phyloP scores from a whole-genome alignment of 371 early-diverging fungal genomes.

The Apophysomyces variabilis region DNA sequence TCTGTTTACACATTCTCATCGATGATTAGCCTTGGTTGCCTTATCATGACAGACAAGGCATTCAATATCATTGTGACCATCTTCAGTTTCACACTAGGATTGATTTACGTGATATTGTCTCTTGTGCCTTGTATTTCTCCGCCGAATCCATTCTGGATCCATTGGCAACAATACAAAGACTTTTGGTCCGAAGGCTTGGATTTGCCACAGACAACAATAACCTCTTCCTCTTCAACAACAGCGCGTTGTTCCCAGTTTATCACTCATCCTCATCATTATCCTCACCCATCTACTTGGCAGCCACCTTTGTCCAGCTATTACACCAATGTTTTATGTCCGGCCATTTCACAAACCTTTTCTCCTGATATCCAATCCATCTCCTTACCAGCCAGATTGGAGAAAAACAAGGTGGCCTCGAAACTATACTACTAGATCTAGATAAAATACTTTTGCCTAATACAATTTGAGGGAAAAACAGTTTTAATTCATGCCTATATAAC shows the following conservation, averaged over 20 bases:
- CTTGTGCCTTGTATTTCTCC: conserved; percentile 33
- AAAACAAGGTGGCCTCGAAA: too few species aligned
- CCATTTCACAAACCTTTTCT: neutral
- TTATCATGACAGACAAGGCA: conserved; percentile 35
- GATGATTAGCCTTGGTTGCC: conserved; percentile 39
- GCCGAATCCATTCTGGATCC: conserved; percentile 32
- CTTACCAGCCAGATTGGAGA: too few species aligned
- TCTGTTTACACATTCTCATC: neutral
- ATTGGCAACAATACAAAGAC: conserved; percentile 45
- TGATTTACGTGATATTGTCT: conserved; percentile 39
- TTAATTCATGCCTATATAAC: too few species aligned
- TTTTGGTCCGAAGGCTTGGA: conserved; percentile 43
- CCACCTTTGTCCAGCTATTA: neutral
- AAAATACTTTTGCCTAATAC: too few species aligned
- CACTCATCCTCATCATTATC: neutral
- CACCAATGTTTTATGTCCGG: neutral
- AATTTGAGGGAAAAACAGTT: too few species aligned
- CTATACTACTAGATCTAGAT: too few species aligned
- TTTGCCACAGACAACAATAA: conserved; percentile 11
- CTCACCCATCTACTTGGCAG: conserved; percentile 11
- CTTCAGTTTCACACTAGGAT: conserved; percentile 36
- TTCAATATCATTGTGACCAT: conserved; percentile 47
- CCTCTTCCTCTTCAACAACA: too few species aligned
- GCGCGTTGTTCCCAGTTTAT: neutral
- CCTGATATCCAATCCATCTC: too few species aligned